A percentile compares a stretch with the other conserved stretches of the same genome.
Evolutionary conservation across 176 grass and related monocot genomes (phyloP).

Genomic region (Cenchrus americanus): DNA sequence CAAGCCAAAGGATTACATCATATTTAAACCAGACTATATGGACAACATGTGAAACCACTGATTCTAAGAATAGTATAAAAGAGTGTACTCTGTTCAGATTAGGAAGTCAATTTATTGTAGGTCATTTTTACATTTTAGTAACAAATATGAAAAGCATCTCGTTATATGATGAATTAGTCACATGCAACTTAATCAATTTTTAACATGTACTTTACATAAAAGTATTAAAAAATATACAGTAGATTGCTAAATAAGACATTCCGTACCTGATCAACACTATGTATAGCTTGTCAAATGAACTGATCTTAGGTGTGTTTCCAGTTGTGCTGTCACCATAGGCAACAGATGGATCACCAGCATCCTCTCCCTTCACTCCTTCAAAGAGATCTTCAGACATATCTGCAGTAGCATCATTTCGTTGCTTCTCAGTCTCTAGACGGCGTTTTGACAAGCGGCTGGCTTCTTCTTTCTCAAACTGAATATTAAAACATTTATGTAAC

Average conservation of each 20-base stretch:
- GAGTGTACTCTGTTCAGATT: slow-evolving; percentile 23
- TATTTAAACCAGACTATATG: slow-evolving; percentile 5
- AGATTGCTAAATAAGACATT: slow-evolving; percentile 16
- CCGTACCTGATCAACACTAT: slow-evolving; percentile 82
- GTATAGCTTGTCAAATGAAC: slow-evolving; percentile 73
- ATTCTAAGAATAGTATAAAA: background rate
- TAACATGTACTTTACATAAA: slow-evolving; percentile 13
- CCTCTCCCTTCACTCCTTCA: slow-evolving; percentile 80
- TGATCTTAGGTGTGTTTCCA: slow-evolving; percentile 66
- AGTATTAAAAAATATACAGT: background rate
- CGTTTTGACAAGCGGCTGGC: slow-evolving; percentile 60
- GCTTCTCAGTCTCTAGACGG: slow-evolving; percentile 60
- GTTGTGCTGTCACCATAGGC: slow-evolving; percentile 66
- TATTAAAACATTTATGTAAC: slow-evolving; percentile 36
- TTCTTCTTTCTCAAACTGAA: slow-evolving; percentile 76
- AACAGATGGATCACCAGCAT: slow-evolving; percentile 65
- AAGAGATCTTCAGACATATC: slow-evolving; percentile 94
- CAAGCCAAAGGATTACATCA: slow-evolving; percentile 24
- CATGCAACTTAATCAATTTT: slow-evolving; percentile 1
- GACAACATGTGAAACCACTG: background rate
- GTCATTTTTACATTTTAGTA: background rate
- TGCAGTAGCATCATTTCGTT: slow-evolving; percentile 54
- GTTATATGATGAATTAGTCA: background rate
- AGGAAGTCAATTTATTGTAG: background rate
- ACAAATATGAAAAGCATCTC: background rate